Conservation (phyloP, 2,329 filamentous ascomycete genomes). For the Hymenoscyphus linearis region DNA sequence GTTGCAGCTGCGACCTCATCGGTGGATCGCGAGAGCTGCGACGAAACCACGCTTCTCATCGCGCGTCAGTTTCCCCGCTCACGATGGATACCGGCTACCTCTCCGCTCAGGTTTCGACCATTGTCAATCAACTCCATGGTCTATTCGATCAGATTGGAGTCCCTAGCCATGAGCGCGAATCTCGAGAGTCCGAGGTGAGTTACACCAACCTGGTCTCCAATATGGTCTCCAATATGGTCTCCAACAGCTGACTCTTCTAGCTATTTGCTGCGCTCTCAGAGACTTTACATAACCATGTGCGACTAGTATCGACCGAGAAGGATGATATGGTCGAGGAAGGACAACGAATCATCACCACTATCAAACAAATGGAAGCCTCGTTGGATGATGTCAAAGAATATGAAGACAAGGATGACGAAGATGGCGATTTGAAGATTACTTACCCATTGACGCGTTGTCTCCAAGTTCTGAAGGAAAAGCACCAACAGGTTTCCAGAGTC, state of each 20-base stretch:
- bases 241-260: slow-evolving; percentile 41
- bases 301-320: slow-evolving; percentile 80
- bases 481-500: slow-evolving; percentile 69
- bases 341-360: slow-evolving; percentile 74
- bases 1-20: background rate
- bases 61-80: slow-evolving; percentile 8
- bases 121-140: slow-evolving; percentile 86
- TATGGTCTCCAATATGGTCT: slow-evolving; percentile 17
- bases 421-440: slow-evolving; percentile 69
- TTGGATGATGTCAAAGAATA: slow-evolving; percentile 69
- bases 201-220: slow-evolving; percentile 6
- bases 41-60: slow-evolving; percentile 8
- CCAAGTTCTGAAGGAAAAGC: slow-evolving; percentile 77
- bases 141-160: slow-evolving; percentile 98
- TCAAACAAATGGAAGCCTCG: slow-evolving; percentile 89
- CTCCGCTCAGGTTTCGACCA: slow-evolving; percentile 90
- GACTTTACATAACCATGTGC: slow-evolving; percentile 84
- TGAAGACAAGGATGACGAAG: slow-evolving; percentile 58
- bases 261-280: slow-evolving; percentile 89
- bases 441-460: slow-evolving; percentile 80
- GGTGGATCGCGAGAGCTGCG: slow-evolving; percentile 1
- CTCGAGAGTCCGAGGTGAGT: slow-evolving; percentile 79
- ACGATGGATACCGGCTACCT: slow-evolving; percentile 87
- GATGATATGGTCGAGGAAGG: slow-evolving; percentile 87
- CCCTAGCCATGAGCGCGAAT: slow-evolving; percentile 85